Percentiles rank a stretch among this genome's conserved stretches.
phyloP scores from a whole-genome alignment of 2,329 filamentous ascomycete genomes.

The Allantophomopsis lycopodina region DNA sequence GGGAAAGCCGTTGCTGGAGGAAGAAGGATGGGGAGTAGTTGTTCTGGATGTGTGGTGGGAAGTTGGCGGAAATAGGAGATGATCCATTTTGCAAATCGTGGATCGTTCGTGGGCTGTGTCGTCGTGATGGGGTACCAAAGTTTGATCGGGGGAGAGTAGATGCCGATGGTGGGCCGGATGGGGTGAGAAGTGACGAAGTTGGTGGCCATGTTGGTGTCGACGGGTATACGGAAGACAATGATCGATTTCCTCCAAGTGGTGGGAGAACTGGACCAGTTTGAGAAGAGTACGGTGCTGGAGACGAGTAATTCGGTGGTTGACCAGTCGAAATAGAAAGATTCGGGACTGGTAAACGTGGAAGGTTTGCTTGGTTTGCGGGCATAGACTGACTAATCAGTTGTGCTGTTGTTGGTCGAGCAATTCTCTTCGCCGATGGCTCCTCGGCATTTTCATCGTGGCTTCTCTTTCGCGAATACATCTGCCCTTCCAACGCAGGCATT shows the following conservation, averaged over 20 bases:
- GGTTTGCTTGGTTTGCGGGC: slow-evolving; percentile 13
- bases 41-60: slow-evolving; percentile 32
- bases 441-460: slow-evolving; percentile 37
- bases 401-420: slow-evolving; percentile 11
- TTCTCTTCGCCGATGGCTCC: slow-evolving; percentile 40
- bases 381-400: slow-evolving; percentile 5
- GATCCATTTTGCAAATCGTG: slow-evolving; percentile 20
- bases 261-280: slow-evolving; percentile 15
- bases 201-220: slow-evolving; percentile 35
- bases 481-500: slow-evolving; percentile 23
- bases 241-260: slow-evolving; percentile 27
- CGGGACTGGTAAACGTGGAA: slow-evolving; percentile 52
- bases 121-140: slow-evolving; percentile 20
- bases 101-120: slow-evolving; percentile 16
- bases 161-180: slow-evolving; percentile 9
- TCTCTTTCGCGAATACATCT: slow-evolving; percentile 34
- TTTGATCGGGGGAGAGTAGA: background rate
- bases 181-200: slow-evolving; percentile 21
- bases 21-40: slow-evolving; percentile 68
- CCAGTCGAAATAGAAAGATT: slow-evolving; percentile 40
- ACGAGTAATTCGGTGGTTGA: slow-evolving; percentile 11
- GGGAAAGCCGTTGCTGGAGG: slow-evolving; percentile 76
- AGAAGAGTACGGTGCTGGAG: slow-evolving; percentile 7
- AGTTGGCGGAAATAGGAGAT: slow-evolving; percentile 19
- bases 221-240: slow-evolving; percentile 67